These are phyloP conservation scores for Cryptococcus deneoformans DNA, from an alignment of 1,284 basidiomycete species.

Conservation along the genomic window DNA sequence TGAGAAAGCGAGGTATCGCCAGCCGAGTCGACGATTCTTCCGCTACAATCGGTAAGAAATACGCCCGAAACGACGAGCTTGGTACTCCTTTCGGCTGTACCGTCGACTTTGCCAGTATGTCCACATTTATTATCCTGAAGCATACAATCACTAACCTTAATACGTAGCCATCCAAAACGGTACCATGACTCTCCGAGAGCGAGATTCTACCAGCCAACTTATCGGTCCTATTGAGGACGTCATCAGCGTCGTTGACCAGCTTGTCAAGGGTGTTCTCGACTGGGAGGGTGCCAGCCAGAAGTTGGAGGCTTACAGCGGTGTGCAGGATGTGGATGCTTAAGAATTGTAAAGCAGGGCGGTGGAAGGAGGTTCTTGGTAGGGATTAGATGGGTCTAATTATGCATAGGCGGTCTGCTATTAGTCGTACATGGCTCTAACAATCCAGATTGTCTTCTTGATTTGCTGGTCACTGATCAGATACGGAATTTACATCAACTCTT, in stretches of 20 bases:
- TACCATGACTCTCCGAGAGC: constrained; percentile 89
- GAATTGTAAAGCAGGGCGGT: not conserved
- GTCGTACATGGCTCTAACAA: too few species aligned
- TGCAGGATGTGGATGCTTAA: constrained; percentile 68
- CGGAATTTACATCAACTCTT: too few species aligned
- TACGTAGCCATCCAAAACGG: constrained; percentile 72
- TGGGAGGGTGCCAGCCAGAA: constrained; percentile 75
- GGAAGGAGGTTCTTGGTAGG: too few species aligned
- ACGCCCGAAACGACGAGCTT: constrained; percentile 96
- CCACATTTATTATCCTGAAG: not conserved
- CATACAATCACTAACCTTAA: not conserved
- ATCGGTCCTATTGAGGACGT: constrained; percentile 94
- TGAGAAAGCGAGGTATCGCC: constrained; percentile 84
- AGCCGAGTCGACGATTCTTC: constrained; percentile 94
- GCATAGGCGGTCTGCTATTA: too few species aligned
- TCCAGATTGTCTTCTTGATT: too few species aligned
- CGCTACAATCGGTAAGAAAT: constrained; percentile 93
- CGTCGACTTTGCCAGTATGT: constrained; percentile 94
- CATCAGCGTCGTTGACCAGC: constrained; percentile 70
- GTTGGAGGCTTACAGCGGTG: constrained; percentile 81
- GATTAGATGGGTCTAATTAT: too few species aligned
- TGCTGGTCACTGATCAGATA: too few species aligned
- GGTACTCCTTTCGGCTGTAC: constrained; percentile 97
- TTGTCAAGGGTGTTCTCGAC: constrained; percentile 68
- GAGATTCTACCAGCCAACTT: constrained; percentile 89